Percentiles rank a stretch among this genome's conserved stretches.
These are phyloP conservation scores for Exsudoporus frostii DNA, from an alignment of 768 basidiomycete genomes.

Conservation along the genomic window DNA sequence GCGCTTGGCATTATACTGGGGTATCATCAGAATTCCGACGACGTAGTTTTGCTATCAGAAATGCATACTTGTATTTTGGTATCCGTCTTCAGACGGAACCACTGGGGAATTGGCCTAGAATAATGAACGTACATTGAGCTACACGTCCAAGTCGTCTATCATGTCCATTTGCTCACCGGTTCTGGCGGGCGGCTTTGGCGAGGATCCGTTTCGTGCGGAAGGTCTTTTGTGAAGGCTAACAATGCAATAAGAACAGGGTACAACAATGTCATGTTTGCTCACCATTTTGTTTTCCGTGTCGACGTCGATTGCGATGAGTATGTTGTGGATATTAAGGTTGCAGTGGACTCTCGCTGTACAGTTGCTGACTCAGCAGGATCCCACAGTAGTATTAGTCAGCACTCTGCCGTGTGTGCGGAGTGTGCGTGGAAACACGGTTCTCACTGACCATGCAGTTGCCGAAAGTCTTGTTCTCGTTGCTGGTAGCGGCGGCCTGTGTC, in stretches of 20 bases:
- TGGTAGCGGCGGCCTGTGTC: slow-evolving; percentile 47
- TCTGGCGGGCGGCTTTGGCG: slow-evolving; percentile 94
- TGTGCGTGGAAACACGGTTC: too few species aligned
- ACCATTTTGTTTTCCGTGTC: slow-evolving; percentile 48
- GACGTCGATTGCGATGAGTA: slow-evolving; percentile 24
- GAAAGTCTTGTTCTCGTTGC: slow-evolving; percentile 41
- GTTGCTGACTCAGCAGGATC: slow-evolving; percentile 35
- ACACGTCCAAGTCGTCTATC: neutral
- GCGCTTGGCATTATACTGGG: slow-evolving; percentile 89
- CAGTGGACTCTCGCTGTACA: slow-evolving; percentile 35
- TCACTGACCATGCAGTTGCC: slow-evolving; percentile 49
- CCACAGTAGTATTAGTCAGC: slow-evolving; percentile 7
- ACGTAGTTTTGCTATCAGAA: neutral
- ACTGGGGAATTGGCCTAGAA: slow-evolving; percentile 91
- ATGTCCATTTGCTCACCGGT: slow-evolving; percentile 58
- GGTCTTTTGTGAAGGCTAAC: slow-evolving; percentile 96
- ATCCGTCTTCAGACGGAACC: slow-evolving; percentile 97
- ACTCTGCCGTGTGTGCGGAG: too few species aligned
- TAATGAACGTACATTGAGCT: neutral
- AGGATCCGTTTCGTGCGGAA: slow-evolving; percentile 97
- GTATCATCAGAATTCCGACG: neutral
- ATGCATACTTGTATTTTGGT: slow-evolving; percentile 81
- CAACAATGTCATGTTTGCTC: slow-evolving; percentile 19
- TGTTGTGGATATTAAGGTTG: slow-evolving; percentile 34
- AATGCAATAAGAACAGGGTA: slow-evolving; percentile 1